Percentiles rank a stretch among this genome's conserved stretches.
phyloP scores from a whole-genome alignment of 768 basidiomycete genomes.

The Mycena amicta region DNA sequence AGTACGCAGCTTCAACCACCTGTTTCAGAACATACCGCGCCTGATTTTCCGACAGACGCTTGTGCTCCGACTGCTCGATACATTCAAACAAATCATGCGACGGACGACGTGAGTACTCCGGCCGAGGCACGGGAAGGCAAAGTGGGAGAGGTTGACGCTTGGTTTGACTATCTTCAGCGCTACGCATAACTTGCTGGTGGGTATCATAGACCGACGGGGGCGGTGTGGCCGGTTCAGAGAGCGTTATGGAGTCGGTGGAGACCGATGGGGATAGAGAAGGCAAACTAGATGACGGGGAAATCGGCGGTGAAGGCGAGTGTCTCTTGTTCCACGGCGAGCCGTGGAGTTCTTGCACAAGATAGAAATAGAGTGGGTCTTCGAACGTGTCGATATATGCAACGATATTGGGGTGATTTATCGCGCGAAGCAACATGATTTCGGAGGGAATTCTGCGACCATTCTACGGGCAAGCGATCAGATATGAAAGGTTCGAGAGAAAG shows the following conservation, averaged over 20 bases:
- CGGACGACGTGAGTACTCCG: constrained; percentile 64
- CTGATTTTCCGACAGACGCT: constrained; percentile 74
- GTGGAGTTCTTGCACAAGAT: constrained; percentile 92
- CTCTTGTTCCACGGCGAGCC: constrained; percentile 82
- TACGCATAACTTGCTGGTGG: constrained; percentile 17
- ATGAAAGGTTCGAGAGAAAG: neutral
- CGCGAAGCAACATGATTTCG: constrained; percentile 77
- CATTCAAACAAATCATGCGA: constrained; percentile 96
- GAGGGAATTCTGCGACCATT: constrained; percentile 68
- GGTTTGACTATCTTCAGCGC: constrained; percentile 8
- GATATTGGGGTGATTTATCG: constrained; percentile 78
- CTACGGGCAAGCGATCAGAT: constrained; percentile 33
- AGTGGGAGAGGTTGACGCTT: constrained; percentile 20
- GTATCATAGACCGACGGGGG: constrained; percentile 27
- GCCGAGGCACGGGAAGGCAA: constrained; percentile 30
- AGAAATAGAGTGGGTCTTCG: constrained; percentile 84
- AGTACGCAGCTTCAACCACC: constrained; percentile 82
- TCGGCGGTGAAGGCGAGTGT: constrained; percentile 30
- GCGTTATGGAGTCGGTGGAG: constrained; percentile 48
- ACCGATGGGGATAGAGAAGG: constrained; percentile 62
- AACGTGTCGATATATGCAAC: constrained; percentile 83
- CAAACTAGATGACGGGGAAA: constrained; percentile 38
- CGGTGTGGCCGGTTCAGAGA: constrained; percentile 49
- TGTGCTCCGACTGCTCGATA: constrained; percentile 84
- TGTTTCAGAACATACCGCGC: constrained; percentile 86